Evolutionary conservation across 2,329 filamentous ascomycete genomes (phyloP).

Genomic region (Rhinocladiella mackenziei): DNA sequence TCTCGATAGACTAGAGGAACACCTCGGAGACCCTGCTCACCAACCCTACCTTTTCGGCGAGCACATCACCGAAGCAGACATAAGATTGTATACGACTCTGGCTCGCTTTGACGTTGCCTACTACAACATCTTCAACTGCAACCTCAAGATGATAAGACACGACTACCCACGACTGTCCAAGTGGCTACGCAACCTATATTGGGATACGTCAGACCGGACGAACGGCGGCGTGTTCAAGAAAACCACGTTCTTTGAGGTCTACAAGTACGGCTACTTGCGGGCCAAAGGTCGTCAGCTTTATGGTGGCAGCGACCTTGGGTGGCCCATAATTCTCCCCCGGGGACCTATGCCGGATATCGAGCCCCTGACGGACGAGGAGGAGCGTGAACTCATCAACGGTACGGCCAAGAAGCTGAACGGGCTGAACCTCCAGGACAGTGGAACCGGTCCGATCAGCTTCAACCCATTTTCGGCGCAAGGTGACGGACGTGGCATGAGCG

Average conservation of each 20-base stretch:
- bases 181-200: constrained; percentile 48
- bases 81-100: constrained; percentile 66
- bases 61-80: constrained; percentile 71
- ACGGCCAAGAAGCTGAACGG: constrained; percentile 15
- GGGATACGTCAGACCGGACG: constrained; percentile 42
- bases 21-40: constrained; percentile 51
- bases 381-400: constrained; percentile 21
- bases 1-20: constrained; percentile 67
- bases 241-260: constrained; percentile 43
- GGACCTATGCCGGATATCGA: constrained; percentile 27
- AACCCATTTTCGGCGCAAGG: constrained; percentile 23
- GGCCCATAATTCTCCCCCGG: constrained; percentile 21
- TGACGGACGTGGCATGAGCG: constrained; percentile 17
- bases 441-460: not conserved
- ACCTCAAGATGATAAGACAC: constrained; percentile 59
- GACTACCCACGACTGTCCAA: constrained; percentile 52
- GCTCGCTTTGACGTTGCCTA: constrained; percentile 69
- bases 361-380: constrained; percentile 28
- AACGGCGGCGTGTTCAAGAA: constrained; percentile 42
- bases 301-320: constrained; percentile 14
- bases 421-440: constrained; percentile 5
- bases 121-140: constrained; percentile 76
- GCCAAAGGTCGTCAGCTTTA: constrained; percentile 20
- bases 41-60: constrained; percentile 70
- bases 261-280: constrained; percentile 28